A percentile compares a stretch with the other conserved stretches of the same genome.
These are phyloP conservation scores for Arthrobotrys pseudoclavata DNA, from an alignment of 2,329 filamentous ascomycete species.

Conservation along the genomic window DNA sequence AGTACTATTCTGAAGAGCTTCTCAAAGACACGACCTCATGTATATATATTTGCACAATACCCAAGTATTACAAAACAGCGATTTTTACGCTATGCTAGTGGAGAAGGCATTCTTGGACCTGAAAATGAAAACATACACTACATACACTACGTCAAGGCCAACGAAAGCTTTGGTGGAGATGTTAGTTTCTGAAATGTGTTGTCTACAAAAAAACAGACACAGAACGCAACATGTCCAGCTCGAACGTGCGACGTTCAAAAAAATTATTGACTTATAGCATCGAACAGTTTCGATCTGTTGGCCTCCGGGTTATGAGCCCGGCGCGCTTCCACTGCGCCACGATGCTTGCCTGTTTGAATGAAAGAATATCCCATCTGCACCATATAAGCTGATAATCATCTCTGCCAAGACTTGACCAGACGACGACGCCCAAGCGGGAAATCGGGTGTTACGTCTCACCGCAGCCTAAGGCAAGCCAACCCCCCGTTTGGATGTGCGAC, in stretches of 20 bases:
- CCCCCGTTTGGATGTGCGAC: conserved; percentile 39
- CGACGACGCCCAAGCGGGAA: conserved; percentile 13
- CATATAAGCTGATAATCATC: conserved; percentile 6
- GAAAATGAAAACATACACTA: not conserved
- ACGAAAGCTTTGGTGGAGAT: not conserved
- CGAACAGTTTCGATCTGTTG: conserved; percentile 61
- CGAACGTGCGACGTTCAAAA: conserved; percentile 49
- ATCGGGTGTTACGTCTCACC: conserved; percentile 31
- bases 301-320: conserved; percentile 60
- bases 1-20: not conserved
- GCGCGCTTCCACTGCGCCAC: conserved; percentile 60
- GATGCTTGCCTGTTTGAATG: conserved; percentile 48
- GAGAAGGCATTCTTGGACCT: not conserved
- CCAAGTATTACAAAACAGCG: not conserved
- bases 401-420: conserved; percentile 34
- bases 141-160: not conserved
- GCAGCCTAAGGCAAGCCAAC: conserved; percentile 27
- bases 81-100: no score
- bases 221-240: conserved; percentile 29
- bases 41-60: not conserved
- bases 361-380: not conserved
- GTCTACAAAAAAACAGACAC: conserved; percentile 27
- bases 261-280: conserved; percentile 42
- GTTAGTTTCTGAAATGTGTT: conserved; percentile 5
- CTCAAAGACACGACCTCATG: conserved; percentile 10